Conservation (phyloP, 768 basidiomycete genomes). For the Xanthoconium stramineum region DNA sequence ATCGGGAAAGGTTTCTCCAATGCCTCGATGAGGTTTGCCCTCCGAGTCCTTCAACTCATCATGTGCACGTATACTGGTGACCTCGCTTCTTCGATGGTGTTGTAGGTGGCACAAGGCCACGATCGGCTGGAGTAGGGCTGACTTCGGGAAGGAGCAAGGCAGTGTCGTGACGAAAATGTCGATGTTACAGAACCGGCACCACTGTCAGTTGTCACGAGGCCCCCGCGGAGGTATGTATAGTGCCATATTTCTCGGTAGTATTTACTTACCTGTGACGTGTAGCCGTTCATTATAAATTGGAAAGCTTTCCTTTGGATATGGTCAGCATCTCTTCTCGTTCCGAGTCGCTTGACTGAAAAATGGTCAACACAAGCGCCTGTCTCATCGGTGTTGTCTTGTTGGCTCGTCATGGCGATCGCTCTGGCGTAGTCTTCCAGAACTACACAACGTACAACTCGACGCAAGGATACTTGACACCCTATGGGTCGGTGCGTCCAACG, state of each 20-base stretch:
- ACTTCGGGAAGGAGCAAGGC: too few species aligned
- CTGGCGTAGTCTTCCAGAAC: slow-evolving; percentile 59
- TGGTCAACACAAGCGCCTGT: slow-evolving; percentile 27
- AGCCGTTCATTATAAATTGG: slow-evolving; percentile 6
- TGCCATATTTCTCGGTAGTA: neutral
- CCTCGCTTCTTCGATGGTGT: too few species aligned
- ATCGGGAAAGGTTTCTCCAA: too few species aligned
- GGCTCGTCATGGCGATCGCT: slow-evolving; percentile 74
- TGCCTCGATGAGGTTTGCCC: too few species aligned
- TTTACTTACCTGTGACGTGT: neutral
- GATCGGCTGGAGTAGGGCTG: too few species aligned
- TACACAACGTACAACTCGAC: slow-evolving; percentile 65
- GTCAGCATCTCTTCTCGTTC: neutral
- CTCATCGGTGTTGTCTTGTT: slow-evolving; percentile 73
- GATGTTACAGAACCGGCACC: neutral
- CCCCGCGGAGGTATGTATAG: neutral
- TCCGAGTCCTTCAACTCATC: too few species aligned
- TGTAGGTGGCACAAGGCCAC: too few species aligned
- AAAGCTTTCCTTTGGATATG: neutral
- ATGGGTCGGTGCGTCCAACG: slow-evolving; percentile 55
- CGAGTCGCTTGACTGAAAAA: neutral
- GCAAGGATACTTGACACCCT: slow-evolving; percentile 65
- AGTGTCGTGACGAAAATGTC: too few species aligned
- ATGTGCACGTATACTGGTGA: too few species aligned
- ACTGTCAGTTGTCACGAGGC: neutral